Base-by-base conservation (phyloP, 75 land plant genomes). In the Adiantum capillusveneris region DNA sequence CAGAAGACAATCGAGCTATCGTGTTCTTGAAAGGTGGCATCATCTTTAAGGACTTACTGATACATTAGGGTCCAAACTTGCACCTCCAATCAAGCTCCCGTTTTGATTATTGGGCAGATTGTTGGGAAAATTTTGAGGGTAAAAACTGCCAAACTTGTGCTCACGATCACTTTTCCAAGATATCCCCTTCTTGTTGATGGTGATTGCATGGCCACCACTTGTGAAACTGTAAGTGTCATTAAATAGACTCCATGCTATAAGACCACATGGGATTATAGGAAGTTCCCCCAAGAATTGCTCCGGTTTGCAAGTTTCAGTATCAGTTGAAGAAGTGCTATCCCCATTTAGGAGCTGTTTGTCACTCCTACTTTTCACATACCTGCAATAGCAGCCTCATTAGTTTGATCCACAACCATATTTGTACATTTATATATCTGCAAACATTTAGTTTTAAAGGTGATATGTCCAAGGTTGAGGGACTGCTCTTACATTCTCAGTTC, bases 61-160 rank as follows among this genome's bases (percentile, higher is more conserved):
- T 52, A 68, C 69, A 21, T 53, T 49, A 5, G 57, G 11, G 64
- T 75, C 26, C 18, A 86, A 69, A 0, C 20, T 58, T 29, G 57
- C 75, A 61, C 96, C 96, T 28, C 96, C 96, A 57, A 65, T 76
- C 31, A 83, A 45, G 37, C 49, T 45, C 7, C 74, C 93, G 50
- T 60, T 79, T 18, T 34, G 62, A 46, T 46, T 46, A 17, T 21
- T 46, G 2, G 50, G 50, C 50, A 46, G 22, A 46, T 46, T 46
- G 17, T 46, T 46, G 18, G 80, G 85, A 54, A 84, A 90, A 53
- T 90, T 87, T 30, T 37, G 55, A 1, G 96, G 93, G 60, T 61
- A 87, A 9, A 90, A 82, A 54, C 78, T 31, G 21, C 87, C 92
- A 62, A 73, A 78, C 46, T 69, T 69, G 44, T 65, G 65, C 0